A percentile compares a stretch with the other conserved stretches of the same genome.
Evolutionary conservation across 352 stramenopile species (phyloP).

Genomic region (Pythium aquatile): DNA sequence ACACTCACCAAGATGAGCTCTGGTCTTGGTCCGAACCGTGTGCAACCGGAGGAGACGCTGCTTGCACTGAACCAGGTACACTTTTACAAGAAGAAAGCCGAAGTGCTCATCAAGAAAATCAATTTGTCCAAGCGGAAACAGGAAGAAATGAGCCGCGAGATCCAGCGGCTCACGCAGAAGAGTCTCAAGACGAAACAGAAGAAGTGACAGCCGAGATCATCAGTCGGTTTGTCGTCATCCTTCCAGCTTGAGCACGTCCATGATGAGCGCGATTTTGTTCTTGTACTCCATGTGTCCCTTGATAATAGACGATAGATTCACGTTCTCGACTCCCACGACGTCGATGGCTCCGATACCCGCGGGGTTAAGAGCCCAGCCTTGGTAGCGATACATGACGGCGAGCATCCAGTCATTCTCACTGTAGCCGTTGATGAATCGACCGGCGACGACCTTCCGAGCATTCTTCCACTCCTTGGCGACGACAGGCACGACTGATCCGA

Average conservation of each 20-base stretch:
- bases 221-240: conserved; percentile 24
- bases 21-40: conserved; percentile 19
- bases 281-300: conserved; percentile 86
- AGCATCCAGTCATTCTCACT: conserved; percentile 91
- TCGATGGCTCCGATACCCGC: conserved; percentile 70
- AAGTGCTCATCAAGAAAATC: conserved; percentile 70
- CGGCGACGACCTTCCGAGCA: conserved; percentile 70
- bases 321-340: conserved; percentile 75
- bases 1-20: conserved; percentile 16
- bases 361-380: conserved; percentile 78
- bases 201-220: neutral
- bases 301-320: conserved; percentile 80
- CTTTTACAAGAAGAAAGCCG: conserved; percentile 62
- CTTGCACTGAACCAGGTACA: conserved; percentile 53
- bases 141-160: conserved; percentile 62
- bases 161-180: conserved; percentile 57
- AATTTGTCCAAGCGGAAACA: conserved; percentile 56
- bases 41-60: conserved; percentile 59
- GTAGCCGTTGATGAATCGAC: conserved; percentile 90
- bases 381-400: conserved; percentile 88
- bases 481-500: conserved; percentile 76
- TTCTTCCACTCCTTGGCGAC: conserved; percentile 63
- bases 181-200: conserved; percentile 41
- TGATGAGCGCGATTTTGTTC: conserved; percentile 82
- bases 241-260: conserved; percentile 76